Conservation (phyloP, 352 stramenopile species). For the Phytophthora megakarya region DNA sequence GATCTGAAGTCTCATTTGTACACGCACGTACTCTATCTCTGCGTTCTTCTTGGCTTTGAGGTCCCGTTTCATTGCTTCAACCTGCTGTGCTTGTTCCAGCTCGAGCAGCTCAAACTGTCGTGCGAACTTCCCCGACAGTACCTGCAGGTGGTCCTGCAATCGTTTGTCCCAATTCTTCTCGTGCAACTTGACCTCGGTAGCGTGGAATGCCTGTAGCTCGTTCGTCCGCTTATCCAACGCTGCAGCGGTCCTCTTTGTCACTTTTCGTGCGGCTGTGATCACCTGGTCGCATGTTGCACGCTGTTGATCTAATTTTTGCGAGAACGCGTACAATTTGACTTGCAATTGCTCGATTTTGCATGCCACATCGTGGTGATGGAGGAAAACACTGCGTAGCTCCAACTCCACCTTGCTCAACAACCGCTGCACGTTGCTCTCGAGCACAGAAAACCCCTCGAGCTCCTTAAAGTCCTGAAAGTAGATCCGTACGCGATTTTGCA, state of each 20-base stretch:
- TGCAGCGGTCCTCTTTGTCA: constrained; percentile 23
- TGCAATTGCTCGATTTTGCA: constrained; percentile 31
- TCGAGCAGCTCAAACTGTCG: constrained; percentile 32
- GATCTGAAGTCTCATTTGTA: constrained; percentile 44
- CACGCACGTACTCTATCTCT: constrained; percentile 46
- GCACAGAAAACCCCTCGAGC: constrained; percentile 46
- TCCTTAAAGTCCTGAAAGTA: constrained; percentile 51
- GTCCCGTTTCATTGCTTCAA: constrained; percentile 36
- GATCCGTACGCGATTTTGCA: constrained; percentile 31
- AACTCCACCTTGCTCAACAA: constrained; percentile 40
- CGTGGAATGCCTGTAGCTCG: constrained; percentile 40
- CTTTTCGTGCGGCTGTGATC: constrained; percentile 29
- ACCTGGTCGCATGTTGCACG: constrained; percentile 40
- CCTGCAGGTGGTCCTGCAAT: constrained; percentile 32
- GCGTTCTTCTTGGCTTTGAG: constrained; percentile 35
- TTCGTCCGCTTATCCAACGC: constrained; percentile 30
- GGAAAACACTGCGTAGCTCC: constrained; percentile 43
- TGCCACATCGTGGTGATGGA: constrained; percentile 37
- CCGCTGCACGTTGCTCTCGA: constrained; percentile 39
- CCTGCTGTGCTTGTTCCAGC: constrained; percentile 30
- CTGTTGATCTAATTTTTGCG: constrained; percentile 16
- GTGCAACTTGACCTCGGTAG: constrained; percentile 35
- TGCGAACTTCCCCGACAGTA: constrained; percentile 23
- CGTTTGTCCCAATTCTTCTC: constrained; percentile 40
- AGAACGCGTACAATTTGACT: constrained; percentile 11